Evolutionary conservation across 2,329 filamentous ascomycete genomes (phyloP).

Genomic region (Daldinia eschscholtzii): DNA sequence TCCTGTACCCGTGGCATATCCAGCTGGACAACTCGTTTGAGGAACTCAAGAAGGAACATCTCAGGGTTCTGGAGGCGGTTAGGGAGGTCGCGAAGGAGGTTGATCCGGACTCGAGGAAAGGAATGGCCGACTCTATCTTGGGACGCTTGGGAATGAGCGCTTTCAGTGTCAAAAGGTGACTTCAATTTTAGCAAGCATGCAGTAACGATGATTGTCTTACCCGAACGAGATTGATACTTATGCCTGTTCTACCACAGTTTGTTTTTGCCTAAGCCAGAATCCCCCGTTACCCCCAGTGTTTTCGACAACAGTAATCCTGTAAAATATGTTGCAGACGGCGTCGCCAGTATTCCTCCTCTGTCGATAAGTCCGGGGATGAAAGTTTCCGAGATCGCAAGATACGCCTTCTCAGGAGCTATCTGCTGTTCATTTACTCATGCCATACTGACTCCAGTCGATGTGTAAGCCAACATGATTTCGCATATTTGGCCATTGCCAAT

Average conservation of each 20-base stretch:
- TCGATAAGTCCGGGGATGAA: conserved; percentile 29
- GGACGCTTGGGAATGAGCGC: conserved; percentile 45
- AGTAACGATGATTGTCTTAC: conserved; percentile 39
- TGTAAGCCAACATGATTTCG: conserved; percentile 43
- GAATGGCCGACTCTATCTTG: conserved; percentile 49
- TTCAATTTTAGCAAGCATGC: conserved; percentile 44
- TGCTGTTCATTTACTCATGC: conserved; percentile 48
- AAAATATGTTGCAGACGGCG: conserved; percentile 34
- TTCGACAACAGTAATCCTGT: conserved; percentile 41
- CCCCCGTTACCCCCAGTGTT: conserved; percentile 34
- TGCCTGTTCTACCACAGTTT: conserved; percentile 41
- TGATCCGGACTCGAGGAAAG: conserved; percentile 49
- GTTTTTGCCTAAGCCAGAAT: conserved; percentile 28
- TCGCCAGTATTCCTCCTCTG: conserved; percentile 32
- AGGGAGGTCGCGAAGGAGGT: conserved; percentile 52
- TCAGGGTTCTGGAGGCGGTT: conserved; percentile 57
- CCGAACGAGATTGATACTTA: conserved; percentile 42
- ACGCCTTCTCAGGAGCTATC: conserved; percentile 47
- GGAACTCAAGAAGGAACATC: conserved; percentile 69
- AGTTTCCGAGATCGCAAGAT: conserved; percentile 41
- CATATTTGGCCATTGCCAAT: conserved; percentile 24
- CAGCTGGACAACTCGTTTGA: conserved; percentile 73
- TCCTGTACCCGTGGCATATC: conserved; percentile 78
- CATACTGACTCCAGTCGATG: conserved; percentile 46
- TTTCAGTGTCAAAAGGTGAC: conserved; percentile 45